Evolutionary conservation across 306 rosid genomes (phyloP), one percentile per base, ranked within the genome.

Genomic region (Cucurbita pepo): DNA sequence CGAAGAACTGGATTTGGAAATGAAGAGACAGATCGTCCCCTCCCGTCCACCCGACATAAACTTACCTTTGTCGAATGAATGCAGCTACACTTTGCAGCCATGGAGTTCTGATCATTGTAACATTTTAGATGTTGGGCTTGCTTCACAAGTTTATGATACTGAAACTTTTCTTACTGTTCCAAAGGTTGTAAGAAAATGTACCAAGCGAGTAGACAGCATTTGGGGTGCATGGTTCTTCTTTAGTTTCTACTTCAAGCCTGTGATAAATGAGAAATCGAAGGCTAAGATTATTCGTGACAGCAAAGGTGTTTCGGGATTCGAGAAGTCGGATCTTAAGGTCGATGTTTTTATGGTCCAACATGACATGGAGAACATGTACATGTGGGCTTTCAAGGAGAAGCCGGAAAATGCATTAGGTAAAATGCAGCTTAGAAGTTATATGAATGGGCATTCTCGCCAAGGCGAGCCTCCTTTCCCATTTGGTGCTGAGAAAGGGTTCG

Each of bases 171-270:
- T 85, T 22, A 82, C 76, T 16, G 73, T 83, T 76, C 88, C 96
- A 36, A 92, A 90, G 86, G 85, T 76, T 76, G 96, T 86, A 38
- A 80, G 96, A 78, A 92, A 90, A 77, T 92, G 91, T 4, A 82
- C 89, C 10, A 93, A 90, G 79, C 86, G 98, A 13, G 22, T 85
- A 15, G 98, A 90, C 79, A 87, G 96, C 82, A 88, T 93, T 67
- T 93, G 97, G 98, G 98, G 97, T 25, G 98, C 98, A 59, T 93
- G 98, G 98, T 87, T 93, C 79, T 93, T 93, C 94, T 93, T 85
- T 71, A 90, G 88, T 58, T 93, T 87, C 79, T 93, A 93, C 86
- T 93, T 93, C 75, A 90, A 88, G 87, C 93, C 98, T 3, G 75
- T 88, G 4, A 50, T 90, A 82, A 86, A 76, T 38, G 96, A 90